Evolutionary conservation across 352 stramenopile species (phyloP).

Genomic region (Pythium monospermum): DNA sequence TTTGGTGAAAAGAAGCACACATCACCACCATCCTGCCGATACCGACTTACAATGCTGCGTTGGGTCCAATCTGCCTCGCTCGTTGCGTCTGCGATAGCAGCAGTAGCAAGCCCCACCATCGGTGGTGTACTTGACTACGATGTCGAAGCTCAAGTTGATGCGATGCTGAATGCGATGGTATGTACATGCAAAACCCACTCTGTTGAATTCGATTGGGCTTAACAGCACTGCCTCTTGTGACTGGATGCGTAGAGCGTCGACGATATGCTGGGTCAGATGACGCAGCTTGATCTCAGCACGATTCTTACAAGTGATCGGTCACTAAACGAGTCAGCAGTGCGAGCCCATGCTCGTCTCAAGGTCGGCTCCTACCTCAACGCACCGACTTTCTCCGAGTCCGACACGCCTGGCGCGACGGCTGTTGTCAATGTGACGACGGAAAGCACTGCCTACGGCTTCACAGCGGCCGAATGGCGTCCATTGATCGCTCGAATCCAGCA

Average conservation of each 20-base stretch:
- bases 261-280: conserved; percentile 87
- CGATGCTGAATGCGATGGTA: no score
- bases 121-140: no score
- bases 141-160: no score
- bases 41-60: no score
- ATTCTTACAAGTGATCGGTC: conserved; percentile 63
- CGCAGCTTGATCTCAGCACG: conserved; percentile 85
- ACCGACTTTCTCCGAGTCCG: conserved; percentile 29
- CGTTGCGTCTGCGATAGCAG: no score
- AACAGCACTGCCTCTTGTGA: no score
- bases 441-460: conserved; percentile 34
- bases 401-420: conserved; percentile 14
- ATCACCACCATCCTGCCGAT: no score
- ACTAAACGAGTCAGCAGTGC: conserved; percentile 56
- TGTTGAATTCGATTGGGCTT: no score
- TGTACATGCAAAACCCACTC: no score
- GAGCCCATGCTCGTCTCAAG: conserved; percentile 67
- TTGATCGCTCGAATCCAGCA: conserved; percentile 73
- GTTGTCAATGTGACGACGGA: conserved; percentile 20
- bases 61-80: no score
- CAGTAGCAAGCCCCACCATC: no score
- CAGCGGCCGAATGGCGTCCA: conserved; percentile 57
- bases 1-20: no score
- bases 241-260: conserved; percentile 24
- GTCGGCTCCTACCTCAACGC: conserved; percentile 90